phyloP scores from a whole-genome alignment of 352 stramenopile species.

The Pythium grandisporangium region DNA sequence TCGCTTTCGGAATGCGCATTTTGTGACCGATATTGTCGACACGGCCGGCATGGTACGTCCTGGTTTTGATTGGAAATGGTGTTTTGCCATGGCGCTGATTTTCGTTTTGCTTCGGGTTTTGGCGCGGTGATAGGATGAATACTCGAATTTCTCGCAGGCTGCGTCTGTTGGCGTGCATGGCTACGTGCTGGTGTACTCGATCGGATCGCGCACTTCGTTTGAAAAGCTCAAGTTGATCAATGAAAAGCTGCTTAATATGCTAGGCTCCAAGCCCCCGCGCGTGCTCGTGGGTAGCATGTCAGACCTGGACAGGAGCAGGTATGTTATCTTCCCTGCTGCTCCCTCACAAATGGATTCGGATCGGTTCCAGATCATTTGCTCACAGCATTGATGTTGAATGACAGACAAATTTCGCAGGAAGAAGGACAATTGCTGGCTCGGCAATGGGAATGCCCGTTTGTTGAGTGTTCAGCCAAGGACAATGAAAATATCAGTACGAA shows the following conservation, averaged over 20 bases:
- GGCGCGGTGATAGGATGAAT: conserved; percentile 96
- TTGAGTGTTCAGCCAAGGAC: conserved; percentile 92
- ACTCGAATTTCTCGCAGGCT: conserved; percentile 94
- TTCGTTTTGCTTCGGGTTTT: too few relatives aligned
- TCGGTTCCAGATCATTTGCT: too few relatives aligned
- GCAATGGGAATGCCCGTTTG: conserved; percentile 89
- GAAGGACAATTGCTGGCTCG: conserved; percentile 86
- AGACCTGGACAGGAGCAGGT: conserved; percentile 88
- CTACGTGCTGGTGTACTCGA: conserved; percentile 94
- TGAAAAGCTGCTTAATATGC: conserved; percentile 90
- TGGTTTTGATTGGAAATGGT: too few relatives aligned
- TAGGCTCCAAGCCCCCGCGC: conserved; percentile 89
- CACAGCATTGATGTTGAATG: conserved; percentile 1
- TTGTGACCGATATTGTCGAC: conserved; percentile 95
- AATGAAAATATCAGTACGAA: conserved; percentile 87
- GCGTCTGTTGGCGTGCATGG: conserved; percentile 93
- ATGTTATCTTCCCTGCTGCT: too few relatives aligned
- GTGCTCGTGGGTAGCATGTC: conserved; percentile 94
- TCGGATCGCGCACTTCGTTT: conserved; percentile 89
- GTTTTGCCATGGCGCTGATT: too few relatives aligned
- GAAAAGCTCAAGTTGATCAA: conserved; percentile 94
- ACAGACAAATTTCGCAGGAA: conserved; percentile 69
- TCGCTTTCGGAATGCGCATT: conserved; percentile 93
- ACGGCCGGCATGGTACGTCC: conserved; percentile 92
- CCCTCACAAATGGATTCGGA: too few relatives aligned